These are phyloP conservation scores for Hypholoma sublateritium DNA, from an alignment of 768 basidiomycete genomes.

Conservation along the genomic window DNA sequence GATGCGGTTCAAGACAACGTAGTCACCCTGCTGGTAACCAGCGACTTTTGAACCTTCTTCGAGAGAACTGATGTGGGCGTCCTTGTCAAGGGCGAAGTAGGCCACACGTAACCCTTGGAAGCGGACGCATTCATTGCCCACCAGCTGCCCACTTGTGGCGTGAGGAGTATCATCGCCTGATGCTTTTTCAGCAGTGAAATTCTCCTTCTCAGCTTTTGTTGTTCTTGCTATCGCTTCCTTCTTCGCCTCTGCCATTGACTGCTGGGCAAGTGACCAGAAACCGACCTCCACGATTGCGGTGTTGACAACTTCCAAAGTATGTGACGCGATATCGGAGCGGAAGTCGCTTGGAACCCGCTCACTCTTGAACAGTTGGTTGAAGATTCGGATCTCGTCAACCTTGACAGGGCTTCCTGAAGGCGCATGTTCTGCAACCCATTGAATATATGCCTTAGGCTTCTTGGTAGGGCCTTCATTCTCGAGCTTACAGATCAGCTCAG, in stretches of 20 bases:
- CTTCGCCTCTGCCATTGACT: conserved; percentile 60
- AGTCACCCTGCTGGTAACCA: conserved; percentile 66
- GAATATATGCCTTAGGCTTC: conserved; percentile 93
- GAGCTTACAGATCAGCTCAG: conserved; percentile 75
- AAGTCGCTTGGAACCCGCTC: conserved; percentile 88
- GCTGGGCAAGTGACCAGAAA: conserved; percentile 82
- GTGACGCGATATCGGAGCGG: conserved; percentile 76
- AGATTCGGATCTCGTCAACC: conserved; percentile 89
- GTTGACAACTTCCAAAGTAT: conserved; percentile 78
- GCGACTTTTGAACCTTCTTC: conserved; percentile 48
- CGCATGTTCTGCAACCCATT: conserved; percentile 91
- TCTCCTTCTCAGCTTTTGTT: conserved; percentile 55
- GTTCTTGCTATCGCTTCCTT: conserved; percentile 64
- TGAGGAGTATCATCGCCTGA: conserved; percentile 59
- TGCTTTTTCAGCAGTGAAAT: conserved; percentile 29
- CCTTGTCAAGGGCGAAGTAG: conserved; percentile 93
- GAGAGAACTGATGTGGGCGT: conserved; percentile 67
- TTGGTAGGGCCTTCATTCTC: conserved; percentile 66
- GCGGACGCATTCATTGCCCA: conserved; percentile 89
- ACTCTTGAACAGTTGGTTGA: conserved; percentile 92
- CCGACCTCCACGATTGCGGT: conserved; percentile 87
- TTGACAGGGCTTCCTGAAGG: conserved; percentile 78
- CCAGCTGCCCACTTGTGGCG: conserved; percentile 74
- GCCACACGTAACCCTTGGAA: conserved; percentile 97
- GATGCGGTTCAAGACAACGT: conserved; percentile 85